Evolutionary conservation across 2,329 filamentous ascomycete species (phyloP).

Genomic region (Orbilia javanica): DNA sequence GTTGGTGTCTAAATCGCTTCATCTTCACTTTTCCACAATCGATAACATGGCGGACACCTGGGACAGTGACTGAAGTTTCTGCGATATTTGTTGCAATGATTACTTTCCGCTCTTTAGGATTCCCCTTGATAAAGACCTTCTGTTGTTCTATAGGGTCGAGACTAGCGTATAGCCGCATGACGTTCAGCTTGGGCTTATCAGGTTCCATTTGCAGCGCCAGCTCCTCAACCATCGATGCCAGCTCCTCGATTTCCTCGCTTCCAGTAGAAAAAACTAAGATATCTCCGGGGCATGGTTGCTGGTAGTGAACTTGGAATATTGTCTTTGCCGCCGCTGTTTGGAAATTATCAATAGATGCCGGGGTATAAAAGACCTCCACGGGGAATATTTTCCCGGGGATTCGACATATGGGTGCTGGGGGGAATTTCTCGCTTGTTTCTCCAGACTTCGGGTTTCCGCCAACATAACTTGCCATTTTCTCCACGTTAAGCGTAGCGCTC

Average conservation of each 20-base stretch:
- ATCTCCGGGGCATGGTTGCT: slow-evolving; percentile 92
- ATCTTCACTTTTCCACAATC: slow-evolving; percentile 95
- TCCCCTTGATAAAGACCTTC: slow-evolving; percentile 82
- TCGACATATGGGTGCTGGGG: slow-evolving; percentile 68
- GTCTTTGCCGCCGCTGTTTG: slow-evolving; percentile 83
- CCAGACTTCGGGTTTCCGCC: slow-evolving; percentile 60
- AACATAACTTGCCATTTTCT: slow-evolving; percentile 83
- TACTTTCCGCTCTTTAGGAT: slow-evolving; percentile 80
- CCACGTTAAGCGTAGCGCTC: slow-evolving; percentile 94
- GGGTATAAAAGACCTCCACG: slow-evolving; percentile 81
- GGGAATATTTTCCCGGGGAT: slow-evolving; percentile 90
- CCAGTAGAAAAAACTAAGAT: slow-evolving; percentile 92
- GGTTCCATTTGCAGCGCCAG: slow-evolving; percentile 77
- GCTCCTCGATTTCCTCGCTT: slow-evolving; percentile 88
- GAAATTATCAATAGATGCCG: slow-evolving; percentile 81
- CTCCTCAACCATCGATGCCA: slow-evolving; percentile 84
- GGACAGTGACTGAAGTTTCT: slow-evolving; percentile 97
- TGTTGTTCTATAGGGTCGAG: slow-evolving; percentile 88
- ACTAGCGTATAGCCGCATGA: slow-evolving; percentile 88
- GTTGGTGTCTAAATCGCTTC: slow-evolving; percentile 85
- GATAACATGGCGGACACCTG: slow-evolving; percentile 89
- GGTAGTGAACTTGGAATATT: slow-evolving; percentile 86
- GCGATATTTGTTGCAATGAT: slow-evolving; percentile 97
- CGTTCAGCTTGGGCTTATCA: slow-evolving; percentile 68
- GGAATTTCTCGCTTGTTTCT: slow-evolving; percentile 21